Evolutionary conservation across 805 yeast genomes (phyloP).

Genomic region (Myxozyma neotropica): DNA sequence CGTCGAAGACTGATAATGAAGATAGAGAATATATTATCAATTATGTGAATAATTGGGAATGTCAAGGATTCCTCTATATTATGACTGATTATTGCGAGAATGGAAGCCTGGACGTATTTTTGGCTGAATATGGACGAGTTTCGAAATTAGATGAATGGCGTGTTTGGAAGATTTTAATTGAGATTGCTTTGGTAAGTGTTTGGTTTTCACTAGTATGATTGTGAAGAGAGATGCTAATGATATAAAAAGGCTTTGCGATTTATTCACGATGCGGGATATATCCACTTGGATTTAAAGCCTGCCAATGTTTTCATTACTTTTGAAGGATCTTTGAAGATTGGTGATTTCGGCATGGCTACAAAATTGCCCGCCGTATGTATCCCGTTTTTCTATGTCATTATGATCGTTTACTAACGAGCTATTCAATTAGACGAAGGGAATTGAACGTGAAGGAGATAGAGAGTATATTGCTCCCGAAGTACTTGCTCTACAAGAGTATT

Average conservation of each 20-base stretch:
- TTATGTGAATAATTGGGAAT: constrained; percentile 83
- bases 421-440: constrained; percentile 42
- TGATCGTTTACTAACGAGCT: not conserved
- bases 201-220: not conserved
- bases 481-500: constrained; percentile 76
- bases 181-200: constrained; percentile 54
- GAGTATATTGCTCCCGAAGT: constrained; percentile 98
- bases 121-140: constrained; percentile 73
- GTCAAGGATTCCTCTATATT: constrained; percentile 70
- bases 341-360: constrained; percentile 95
- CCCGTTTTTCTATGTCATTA: too few species aligned
- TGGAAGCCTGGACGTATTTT: constrained; percentile 81
- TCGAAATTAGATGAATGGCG: constrained; percentile 92
- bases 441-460: constrained; percentile 95
- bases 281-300: constrained; percentile 92
- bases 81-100: constrained; percentile 96
- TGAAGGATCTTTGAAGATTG: constrained; percentile 91
- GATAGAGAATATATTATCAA: constrained; percentile 79
- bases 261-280: constrained; percentile 72
- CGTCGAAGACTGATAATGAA: constrained; percentile 48
- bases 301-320: constrained; percentile 92
- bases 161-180: constrained; percentile 93
- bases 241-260: constrained; percentile 63
- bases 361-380: constrained; percentile 57
- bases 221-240: not conserved